Conservation (phyloP, 768 basidiomycete species). For the Sistotremastrum suecicum region DNA sequence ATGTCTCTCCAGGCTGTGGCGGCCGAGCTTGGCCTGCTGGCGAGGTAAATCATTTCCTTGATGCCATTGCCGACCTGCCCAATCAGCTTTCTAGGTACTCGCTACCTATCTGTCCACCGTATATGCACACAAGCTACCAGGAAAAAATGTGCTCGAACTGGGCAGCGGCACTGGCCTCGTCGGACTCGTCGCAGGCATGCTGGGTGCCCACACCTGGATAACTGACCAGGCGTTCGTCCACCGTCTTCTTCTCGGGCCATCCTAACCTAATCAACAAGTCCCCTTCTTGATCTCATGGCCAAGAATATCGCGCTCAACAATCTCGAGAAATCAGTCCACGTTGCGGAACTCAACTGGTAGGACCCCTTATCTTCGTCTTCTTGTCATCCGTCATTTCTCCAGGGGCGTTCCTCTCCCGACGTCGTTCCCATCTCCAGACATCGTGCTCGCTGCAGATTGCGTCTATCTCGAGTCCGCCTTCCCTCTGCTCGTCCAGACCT, state of each 20-base stretch:
- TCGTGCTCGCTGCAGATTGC: constrained; percentile 86
- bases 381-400: not conserved
- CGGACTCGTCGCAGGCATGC: constrained; percentile 64
- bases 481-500: constrained; percentile 69
- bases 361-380: constrained; percentile 11
- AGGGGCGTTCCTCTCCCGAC: constrained; percentile 55
- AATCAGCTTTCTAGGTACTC: constrained; percentile 41
- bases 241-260: not conserved
- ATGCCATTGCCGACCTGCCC: not conserved
- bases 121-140: constrained; percentile 32
- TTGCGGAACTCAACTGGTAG: constrained; percentile 74
- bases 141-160: constrained; percentile 60
- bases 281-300: constrained; percentile 65
- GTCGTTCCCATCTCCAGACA: constrained; percentile 33
- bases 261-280: constrained; percentile 27
- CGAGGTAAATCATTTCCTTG: constrained; percentile 37
- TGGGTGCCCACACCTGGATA: constrained; percentile 55
- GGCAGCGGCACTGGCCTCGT: constrained; percentile 90
- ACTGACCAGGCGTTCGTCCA: constrained; percentile 81
- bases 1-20: constrained; percentile 80
- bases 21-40: constrained; percentile 91
- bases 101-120: constrained; percentile 57
- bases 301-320: constrained; percentile 58
- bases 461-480: constrained; percentile 94
- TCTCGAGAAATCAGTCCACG: constrained; percentile 35